Percentiles rank a stretch among this genome's conserved stretches.
phyloP scores from a whole-genome alignment of 1,284 basidiomycete species.

The Leucoagaricus sp. region DNA sequence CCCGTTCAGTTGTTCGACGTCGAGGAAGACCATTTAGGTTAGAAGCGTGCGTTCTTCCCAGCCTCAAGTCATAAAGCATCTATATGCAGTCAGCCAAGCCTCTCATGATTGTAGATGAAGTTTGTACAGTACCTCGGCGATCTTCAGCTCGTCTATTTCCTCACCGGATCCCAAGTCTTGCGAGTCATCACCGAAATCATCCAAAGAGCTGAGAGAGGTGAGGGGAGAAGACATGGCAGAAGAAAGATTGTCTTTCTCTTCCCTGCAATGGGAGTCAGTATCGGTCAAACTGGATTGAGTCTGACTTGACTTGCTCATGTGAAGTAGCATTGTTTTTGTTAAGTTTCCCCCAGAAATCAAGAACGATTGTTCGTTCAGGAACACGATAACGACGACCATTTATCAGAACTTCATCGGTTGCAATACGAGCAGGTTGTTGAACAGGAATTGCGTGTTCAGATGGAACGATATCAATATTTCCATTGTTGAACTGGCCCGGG shows the following conservation, averaged over 20 bases:
- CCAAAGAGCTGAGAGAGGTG: conserved; percentile 73
- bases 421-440: conserved; percentile 39
- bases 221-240: conserved; percentile 69
- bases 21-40: neutral
- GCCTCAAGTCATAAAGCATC: conserved; percentile 38
- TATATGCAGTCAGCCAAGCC: conserved; percentile 15
- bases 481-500: conserved; percentile 81
- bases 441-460: conserved; percentile 49
- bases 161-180: conserved; percentile 23
- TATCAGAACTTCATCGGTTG: conserved; percentile 76
- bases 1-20: conserved; percentile 9
- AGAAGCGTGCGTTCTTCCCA: neutral
- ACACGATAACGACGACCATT: conserved; percentile 88
- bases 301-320: conserved; percentile 40
- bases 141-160: conserved; percentile 41
- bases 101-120: neutral
- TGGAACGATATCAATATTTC: conserved; percentile 87
- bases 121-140: conserved; percentile 41
- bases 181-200: conserved; percentile 52
- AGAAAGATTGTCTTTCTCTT: conserved; percentile 31
- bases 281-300: neutral
- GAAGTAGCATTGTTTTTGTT: conserved; percentile 43
- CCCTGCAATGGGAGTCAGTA: conserved; percentile 28
- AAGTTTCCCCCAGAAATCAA: conserved; percentile 95
- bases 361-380: conserved; percentile 89